A percentile compares a stretch with the other conserved stretches of the same genome.
phyloP scores from a whole-genome alignment of 306 rosid genomes.

The Clitoria ternatea region DNA sequence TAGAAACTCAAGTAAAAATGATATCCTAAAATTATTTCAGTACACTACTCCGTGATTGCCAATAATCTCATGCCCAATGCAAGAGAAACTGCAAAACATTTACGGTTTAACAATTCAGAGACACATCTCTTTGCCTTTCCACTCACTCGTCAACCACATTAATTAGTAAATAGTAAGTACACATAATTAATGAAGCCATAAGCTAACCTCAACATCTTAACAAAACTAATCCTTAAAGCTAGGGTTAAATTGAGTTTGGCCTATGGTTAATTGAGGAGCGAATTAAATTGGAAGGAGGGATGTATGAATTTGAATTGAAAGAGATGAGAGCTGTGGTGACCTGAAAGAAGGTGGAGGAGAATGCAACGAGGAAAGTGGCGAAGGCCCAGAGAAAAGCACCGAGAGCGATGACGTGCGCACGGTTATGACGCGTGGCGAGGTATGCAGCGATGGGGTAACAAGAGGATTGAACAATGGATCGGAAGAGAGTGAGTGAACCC shows the following conservation, averaged over 20 bases:
- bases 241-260: too few relatives aligned
- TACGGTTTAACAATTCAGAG: background rate
- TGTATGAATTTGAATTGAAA: too few relatives aligned
- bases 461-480: conserved; percentile 71
- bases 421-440: conserved; percentile 70
- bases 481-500: conserved; percentile 71
- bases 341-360: conserved; percentile 83
- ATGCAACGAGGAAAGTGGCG: conserved; percentile 87
- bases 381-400: conserved; percentile 92
- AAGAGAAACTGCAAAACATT: background rate
- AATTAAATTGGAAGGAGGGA: too few relatives aligned
- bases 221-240: too few relatives aligned
- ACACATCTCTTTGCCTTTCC: background rate
- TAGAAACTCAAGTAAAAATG: background rate
- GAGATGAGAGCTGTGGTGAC: conserved; percentile 31
- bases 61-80: background rate
- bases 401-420: conserved; percentile 78
- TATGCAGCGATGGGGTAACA: conserved; percentile 87
- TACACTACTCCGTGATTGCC: background rate
- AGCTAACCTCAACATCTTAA: too few relatives aligned
- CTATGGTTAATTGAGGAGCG: too few relatives aligned
- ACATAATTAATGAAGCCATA: too few relatives aligned
- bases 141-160: background rate
- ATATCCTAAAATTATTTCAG: background rate
- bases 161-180: background rate